These are phyloP conservation scores for Kluyveromyces siamensis DNA, from an alignment of 805 yeast genomes.

Conservation along the genomic window DNA sequence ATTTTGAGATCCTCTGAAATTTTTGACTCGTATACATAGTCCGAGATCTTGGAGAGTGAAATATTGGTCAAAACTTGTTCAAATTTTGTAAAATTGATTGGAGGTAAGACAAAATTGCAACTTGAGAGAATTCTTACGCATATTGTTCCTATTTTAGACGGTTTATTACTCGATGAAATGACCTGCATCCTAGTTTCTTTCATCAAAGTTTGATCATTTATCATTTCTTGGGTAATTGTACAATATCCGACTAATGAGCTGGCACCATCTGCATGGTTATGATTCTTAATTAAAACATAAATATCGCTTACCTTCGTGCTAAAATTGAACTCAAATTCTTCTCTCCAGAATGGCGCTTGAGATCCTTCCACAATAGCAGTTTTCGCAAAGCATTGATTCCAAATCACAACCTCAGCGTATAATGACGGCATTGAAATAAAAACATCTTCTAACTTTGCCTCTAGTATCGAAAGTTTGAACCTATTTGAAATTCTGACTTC, in stretches of 20 bases:
- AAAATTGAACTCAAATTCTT: conserved; percentile 54
- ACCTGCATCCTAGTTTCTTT: conserved; percentile 36
- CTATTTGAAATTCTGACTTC: conserved; percentile 45
- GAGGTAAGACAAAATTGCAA: conserved; percentile 52
- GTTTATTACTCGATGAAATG: conserved; percentile 28
- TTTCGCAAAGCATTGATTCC: conserved; percentile 71
- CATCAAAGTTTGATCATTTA: conserved; percentile 14
- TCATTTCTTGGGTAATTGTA: conserved; percentile 24
- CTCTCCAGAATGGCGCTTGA: conserved; percentile 74
- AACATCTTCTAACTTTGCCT: conserved; percentile 32
- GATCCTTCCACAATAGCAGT: conserved; percentile 52
- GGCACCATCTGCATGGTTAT: conserved; percentile 11
- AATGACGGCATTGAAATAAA: conserved; percentile 19
- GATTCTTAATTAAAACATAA: conserved; percentile 37
- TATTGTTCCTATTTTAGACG: conserved; percentile 47
- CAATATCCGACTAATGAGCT: conserved; percentile 47
- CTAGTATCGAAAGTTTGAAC: conserved; percentile 50
- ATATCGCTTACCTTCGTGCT: conserved; percentile 44
- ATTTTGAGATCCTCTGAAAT: conserved; percentile 33
- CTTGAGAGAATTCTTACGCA: conserved; percentile 41
- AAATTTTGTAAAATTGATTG: conserved; percentile 49
- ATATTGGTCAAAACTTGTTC: conserved; percentile 51
- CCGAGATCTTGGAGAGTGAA: conserved; percentile 44
- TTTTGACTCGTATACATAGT: conserved; percentile 25
- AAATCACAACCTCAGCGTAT: conserved; percentile 64